Conservation (phyloP, 2,329 filamentous ascomycete species). For the Stromatinia cepivora region DNA sequence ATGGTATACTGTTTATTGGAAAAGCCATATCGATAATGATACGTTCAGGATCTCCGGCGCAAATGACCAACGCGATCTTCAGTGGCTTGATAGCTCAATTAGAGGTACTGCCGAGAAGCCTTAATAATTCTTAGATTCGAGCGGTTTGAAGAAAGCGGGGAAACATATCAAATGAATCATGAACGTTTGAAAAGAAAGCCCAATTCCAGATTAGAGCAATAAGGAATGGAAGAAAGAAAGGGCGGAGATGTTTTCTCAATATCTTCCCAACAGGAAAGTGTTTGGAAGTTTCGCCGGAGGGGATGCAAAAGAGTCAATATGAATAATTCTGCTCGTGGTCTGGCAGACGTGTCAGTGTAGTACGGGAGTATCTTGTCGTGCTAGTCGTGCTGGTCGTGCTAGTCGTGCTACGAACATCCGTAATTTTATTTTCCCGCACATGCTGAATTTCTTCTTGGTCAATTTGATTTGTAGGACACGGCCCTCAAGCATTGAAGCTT, state of each 20-base stretch:
- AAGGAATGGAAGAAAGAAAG: neutral
- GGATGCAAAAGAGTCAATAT: neutral
- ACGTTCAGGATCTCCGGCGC: neutral
- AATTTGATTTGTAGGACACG: neutral
- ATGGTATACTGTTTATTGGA: neutral
- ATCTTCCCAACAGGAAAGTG: neutral
- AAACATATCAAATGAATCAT: constrained; percentile 13
- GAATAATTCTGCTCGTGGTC: neutral
- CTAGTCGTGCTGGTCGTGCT: too few species aligned
- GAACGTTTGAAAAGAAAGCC: neutral
- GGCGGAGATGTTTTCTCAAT: neutral
- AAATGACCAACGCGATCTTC: constrained; percentile 4
- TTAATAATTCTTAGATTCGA: neutral
- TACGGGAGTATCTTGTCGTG: neutral
- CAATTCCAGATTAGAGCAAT: constrained; percentile 14
- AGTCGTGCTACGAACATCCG: constrained; percentile 2
- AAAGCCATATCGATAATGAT: neutral
- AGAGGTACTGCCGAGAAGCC: constrained; percentile 1
- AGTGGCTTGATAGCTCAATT: neutral
- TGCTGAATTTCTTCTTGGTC: neutral
- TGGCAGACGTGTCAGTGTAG: neutral
- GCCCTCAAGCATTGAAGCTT: neutral
- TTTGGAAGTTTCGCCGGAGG: neutral
- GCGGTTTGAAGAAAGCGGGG: neutral
- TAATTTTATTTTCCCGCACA: constrained; percentile 15